Conservation (phyloP, 257 asterid species). For the Jaltomata sinuosa region DNA sequence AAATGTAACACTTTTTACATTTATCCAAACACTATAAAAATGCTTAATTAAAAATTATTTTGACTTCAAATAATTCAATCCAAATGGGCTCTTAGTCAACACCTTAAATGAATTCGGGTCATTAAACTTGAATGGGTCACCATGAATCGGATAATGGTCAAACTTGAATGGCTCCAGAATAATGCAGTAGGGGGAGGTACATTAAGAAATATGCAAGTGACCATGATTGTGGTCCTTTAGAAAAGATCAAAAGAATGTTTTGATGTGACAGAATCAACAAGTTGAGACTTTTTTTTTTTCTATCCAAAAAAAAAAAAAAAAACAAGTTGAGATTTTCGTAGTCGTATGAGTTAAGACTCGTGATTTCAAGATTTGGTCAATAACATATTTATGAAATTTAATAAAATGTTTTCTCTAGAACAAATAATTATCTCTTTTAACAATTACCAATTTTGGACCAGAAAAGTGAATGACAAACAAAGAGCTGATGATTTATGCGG, state of each 20-base stretch:
- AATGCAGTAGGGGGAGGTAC: background rate
- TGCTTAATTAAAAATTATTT: too few species aligned
- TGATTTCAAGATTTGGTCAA: background rate
- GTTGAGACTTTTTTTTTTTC: background rate
- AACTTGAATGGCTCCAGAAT: background rate
- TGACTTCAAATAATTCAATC: too few species aligned
- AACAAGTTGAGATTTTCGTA: background rate
- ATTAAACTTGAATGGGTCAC: background rate
- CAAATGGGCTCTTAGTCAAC: too few species aligned
- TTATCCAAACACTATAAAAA: too few species aligned
- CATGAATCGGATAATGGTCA: background rate
- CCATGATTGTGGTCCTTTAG: background rate
- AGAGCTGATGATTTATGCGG: background rate
- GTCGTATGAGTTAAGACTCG: background rate
- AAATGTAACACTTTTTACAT: too few species aligned
- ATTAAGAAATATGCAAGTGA: background rate
- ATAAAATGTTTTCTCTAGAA: background rate
- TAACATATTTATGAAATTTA: background rate
- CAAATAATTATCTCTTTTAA: background rate
- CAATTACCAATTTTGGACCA: background rate
- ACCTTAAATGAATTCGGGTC: background rate
- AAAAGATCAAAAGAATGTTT: background rate
- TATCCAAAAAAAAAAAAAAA: background rate
- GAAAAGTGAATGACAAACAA: background rate
- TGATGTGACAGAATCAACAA: background rate